Conservation (phyloP, 345 rosid species). For the Durio zibethinus region DNA sequence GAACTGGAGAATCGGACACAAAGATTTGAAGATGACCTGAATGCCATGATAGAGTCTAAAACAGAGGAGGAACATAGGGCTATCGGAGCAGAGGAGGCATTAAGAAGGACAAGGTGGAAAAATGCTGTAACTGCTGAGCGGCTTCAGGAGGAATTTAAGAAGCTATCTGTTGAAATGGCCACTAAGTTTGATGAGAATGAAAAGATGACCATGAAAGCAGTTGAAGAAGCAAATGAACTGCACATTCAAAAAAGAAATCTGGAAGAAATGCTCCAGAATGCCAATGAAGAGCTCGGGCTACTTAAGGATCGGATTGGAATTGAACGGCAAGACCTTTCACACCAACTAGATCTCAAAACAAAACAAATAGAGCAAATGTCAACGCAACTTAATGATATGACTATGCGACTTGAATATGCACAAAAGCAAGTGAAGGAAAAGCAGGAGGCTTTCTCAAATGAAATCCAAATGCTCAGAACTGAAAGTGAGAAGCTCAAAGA, state of each 20-base stretch:
- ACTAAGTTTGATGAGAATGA: constrained; percentile 75
- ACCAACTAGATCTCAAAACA: constrained; percentile 36
- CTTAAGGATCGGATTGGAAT: constrained; percentile 41
- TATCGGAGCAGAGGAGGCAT: constrained; percentile 79
- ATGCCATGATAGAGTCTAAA: constrained; percentile 50
- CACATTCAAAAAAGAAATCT: constrained; percentile 48
- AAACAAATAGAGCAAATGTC: constrained; percentile 35
- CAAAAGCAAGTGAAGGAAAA: constrained; percentile 35
- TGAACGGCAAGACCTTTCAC: constrained; percentile 43
- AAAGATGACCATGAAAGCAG: constrained; percentile 52
- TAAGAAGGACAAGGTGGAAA: constrained; percentile 70
- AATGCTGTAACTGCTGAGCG: constrained; percentile 73
- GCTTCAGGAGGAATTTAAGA: constrained; percentile 82
- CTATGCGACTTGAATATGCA: constrained; percentile 36
- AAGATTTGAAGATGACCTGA: constrained; percentile 70
- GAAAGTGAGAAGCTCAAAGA: constrained; percentile 35
- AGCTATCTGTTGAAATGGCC: constrained; percentile 69
- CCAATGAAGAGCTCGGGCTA: constrained; percentile 43
- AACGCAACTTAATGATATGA: constrained; percentile 39
- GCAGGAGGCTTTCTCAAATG: constrained; percentile 43
- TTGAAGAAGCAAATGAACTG: constrained; percentile 64
- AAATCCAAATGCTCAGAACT: constrained; percentile 51
- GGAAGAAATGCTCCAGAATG: constrained; percentile 68
- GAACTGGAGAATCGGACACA: constrained; percentile 62
- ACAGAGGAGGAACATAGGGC: constrained; percentile 83